Percentiles rank a stretch among this genome's conserved stretches.
These are phyloP conservation scores for Canavalia ensiformis DNA, from an alignment of 306 rosid species.

Conservation along the genomic window DNA sequence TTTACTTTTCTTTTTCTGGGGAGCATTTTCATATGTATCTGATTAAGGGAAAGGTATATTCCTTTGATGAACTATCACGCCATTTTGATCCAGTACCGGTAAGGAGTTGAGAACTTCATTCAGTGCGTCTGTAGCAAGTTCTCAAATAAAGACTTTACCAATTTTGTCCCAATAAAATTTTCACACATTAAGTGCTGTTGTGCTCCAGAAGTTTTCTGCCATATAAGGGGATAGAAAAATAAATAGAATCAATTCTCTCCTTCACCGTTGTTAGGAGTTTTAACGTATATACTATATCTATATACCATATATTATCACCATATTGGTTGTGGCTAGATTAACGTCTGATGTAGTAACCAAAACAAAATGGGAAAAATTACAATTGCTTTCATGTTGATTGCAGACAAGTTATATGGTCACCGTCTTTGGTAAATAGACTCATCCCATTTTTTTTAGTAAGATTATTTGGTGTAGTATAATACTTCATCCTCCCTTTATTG, in stretches of 20 bases:
- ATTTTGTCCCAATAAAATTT: conserved; percentile 9
- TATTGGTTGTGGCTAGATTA: conserved; percentile 18
- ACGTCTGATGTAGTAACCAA: not conserved
- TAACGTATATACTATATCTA: conserved; percentile 20
- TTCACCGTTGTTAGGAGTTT: conserved; percentile 10
- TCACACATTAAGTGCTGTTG: not conserved
- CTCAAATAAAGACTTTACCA: conserved; percentile 25
- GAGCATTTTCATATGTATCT: conserved; percentile 32
- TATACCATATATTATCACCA: not conserved
- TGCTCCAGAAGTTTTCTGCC: conserved; percentile 29
- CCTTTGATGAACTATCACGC: conserved; percentile 35
- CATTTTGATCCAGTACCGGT: conserved; percentile 30
- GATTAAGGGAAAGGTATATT: conserved; percentile 34
- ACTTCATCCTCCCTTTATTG: not conserved
- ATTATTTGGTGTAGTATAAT: too few relatives aligned
- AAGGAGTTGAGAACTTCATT: conserved; percentile 43
- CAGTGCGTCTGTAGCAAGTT: conserved; percentile 7
- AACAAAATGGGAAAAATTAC: conserved; percentile 36
- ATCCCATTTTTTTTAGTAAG: not conserved
- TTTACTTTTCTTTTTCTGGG: not conserved
- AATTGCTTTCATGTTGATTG: conserved; percentile 22
- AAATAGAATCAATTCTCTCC: not conserved
- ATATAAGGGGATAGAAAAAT: conserved; percentile 9
- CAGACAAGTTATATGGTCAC: conserved; percentile 16
- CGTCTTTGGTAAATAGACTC: conserved; percentile 25